A percentile compares a stretch with the other conserved stretches of the same genome.
Evolutionary conservation across 306 rosid genomes (phyloP).

Genomic region (Spatholobus suberectus): DNA sequence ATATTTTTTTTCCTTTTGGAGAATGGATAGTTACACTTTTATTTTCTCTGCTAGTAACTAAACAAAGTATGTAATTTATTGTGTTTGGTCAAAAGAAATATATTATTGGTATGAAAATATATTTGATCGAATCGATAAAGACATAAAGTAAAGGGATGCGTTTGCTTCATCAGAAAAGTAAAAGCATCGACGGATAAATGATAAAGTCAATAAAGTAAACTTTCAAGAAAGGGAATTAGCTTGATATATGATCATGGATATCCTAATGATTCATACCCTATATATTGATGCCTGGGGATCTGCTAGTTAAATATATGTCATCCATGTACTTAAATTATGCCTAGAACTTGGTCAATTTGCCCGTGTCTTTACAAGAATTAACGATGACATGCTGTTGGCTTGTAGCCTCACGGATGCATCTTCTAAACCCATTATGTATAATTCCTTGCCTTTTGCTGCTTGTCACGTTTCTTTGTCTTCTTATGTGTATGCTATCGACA

Average conservation of each 20-base stretch:
- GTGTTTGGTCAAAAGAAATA: not conserved
- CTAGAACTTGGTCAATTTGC: conserved; percentile 45
- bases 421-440: conserved; percentile 8
- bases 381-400: conserved; percentile 22
- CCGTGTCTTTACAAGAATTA: conserved; percentile 22
- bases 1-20: not conserved
- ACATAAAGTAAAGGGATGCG: conserved; percentile 23
- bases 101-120: not conserved
- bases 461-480: conserved; percentile 27
- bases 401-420: conserved; percentile 14
- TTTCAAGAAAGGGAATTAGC: not conserved
- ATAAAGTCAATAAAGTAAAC: conserved; percentile 23
- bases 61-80: not conserved
- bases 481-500: conserved; percentile 1
- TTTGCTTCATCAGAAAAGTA: conserved; percentile 30
- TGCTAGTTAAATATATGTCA: not conserved
- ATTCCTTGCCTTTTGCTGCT: conserved; percentile 20
- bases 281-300: conserved; percentile 41
- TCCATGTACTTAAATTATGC: conserved; percentile 18
- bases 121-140: not conserved
- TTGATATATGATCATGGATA: not conserved
- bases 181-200: not conserved
- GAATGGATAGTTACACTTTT: not conserved
- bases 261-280: conserved; percentile 1
- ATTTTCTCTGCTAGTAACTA: not conserved